Evolutionary conservation across 1,284 basidiomycete species (phyloP).

Genomic region (Peniophora sp.): DNA sequence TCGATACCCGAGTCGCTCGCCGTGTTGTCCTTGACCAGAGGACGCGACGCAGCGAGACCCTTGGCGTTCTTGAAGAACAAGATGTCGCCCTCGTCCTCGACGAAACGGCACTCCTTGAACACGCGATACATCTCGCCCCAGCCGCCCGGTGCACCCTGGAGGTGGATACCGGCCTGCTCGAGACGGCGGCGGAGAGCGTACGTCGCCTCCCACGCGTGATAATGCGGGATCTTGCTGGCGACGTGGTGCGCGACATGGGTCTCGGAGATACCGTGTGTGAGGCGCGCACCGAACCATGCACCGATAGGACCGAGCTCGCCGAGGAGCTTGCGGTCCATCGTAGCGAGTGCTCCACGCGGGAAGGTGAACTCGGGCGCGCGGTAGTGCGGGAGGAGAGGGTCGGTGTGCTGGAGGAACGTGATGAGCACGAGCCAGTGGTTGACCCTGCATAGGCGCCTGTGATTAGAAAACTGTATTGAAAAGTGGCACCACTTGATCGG

Average conservation of each 20-base stretch:
- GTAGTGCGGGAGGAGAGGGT: conserved; percentile 93
- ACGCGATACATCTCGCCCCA: conserved; percentile 78
- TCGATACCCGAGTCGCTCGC: conserved; percentile 87
- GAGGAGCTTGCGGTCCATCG: conserved; percentile 84
- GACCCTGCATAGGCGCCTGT: conserved; percentile 24
- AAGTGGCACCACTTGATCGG: neutral
- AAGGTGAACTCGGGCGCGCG: conserved; percentile 89
- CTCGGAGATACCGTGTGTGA: conserved; percentile 86
- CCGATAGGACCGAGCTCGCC: conserved; percentile 70
- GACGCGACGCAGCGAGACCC: conserved; percentile 68
- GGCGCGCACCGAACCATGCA: conserved; percentile 74
- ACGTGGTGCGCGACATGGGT: conserved; percentile 92
- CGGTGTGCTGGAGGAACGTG: conserved; percentile 97
- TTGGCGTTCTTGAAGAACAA: conserved; percentile 87
- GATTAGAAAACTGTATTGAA: neutral
- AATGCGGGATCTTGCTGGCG: conserved; percentile 91
- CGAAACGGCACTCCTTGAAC: conserved; percentile 77
- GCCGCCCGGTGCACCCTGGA: conserved; percentile 61
- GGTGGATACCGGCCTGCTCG: conserved; percentile 48
- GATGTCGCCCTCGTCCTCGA: conserved; percentile 89
- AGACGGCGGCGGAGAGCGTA: conserved; percentile 82
- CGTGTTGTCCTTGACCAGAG: conserved; percentile 51
- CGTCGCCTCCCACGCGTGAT: conserved; percentile 88
- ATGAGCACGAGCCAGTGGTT: conserved; percentile 91
- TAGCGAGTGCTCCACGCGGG: conserved; percentile 89